Evolutionary conservation across 2,329 filamentous ascomycete genomes (phyloP), one percentile per base, ranked within the genome.

Genomic region (Colletotrichum karsti): DNA sequence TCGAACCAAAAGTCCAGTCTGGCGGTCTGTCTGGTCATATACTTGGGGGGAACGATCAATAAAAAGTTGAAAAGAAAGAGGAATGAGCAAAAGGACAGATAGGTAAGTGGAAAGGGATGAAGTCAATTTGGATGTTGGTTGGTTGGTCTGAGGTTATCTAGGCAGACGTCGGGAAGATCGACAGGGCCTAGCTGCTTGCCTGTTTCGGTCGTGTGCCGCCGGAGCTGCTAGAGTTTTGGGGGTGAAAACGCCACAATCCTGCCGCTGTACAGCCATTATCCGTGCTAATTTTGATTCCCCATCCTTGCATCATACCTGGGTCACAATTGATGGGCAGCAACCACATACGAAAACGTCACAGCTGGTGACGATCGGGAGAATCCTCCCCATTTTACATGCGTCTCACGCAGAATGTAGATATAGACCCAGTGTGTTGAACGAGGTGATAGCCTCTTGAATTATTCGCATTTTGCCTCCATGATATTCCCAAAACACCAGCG

Each of bases 401-500:
- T n/a, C n/a, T n/a, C n/a, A n/a, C n/a, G n/a, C n/a, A n/a, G 33
- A 35, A 35, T 35, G 15, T 10, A n/a, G 18, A n/a, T n/a, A 3
- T 20, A n/a, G 22, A 37, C 33, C 12, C 22, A 39, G 41, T 15
- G 37, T 44, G 65, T 59, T 39, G 33, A 41, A 64, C 44, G 60
- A 65, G 42, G 26, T 41, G 37, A 20, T n/a, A 59, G 20, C 24
- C 46, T 58, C 37, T 20, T 26, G 4, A 42, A 67, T 59, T 64
- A 64, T 59, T 67, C 18, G 46, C 63, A 41, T 39, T 42, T n/a
- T 53, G 39, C 53, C 59, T 54, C 63, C 63, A 41, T 65, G 60
- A 58, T 68, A 68, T 59, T 65, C 46, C 65, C 8, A 39, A n/a
- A 68, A 65, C 60, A 68, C 65, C 65, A 65, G 46, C 61, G 54